These are phyloP conservation scores for Omphalea diandra DNA, from an alignment of 441 rosid species.

Conservation along the genomic window DNA sequence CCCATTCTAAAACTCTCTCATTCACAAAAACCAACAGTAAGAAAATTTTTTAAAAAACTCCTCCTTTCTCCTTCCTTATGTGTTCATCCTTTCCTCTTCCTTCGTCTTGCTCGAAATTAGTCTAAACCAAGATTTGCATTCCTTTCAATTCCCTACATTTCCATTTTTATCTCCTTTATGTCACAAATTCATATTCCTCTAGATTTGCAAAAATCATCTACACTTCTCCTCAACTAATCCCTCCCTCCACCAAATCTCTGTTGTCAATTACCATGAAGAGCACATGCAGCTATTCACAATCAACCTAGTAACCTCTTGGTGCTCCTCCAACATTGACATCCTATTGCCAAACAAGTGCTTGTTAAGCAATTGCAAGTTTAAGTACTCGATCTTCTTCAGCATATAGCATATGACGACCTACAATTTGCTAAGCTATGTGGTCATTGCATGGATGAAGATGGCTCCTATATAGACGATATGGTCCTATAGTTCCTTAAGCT, in stretches of 20 bases:
- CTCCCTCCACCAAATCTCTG: conserved; percentile 3
- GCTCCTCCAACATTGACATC: conserved; percentile 86
- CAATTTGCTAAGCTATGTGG: conserved; percentile 73
- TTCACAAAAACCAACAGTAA: no score
- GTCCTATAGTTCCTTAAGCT: conserved; percentile 76
- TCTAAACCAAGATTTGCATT: conserved; percentile 3
- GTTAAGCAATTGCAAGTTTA: conserved; percentile 86
- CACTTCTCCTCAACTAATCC: conserved; percentile 2
- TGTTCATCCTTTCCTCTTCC: conserved; percentile 11
- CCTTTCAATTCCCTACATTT: not conserved
- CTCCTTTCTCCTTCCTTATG: conserved; percentile 16
- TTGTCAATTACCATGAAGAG: conserved; percentile 41
- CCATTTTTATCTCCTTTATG: conserved; percentile 4
- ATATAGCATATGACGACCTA: conserved; percentile 98
- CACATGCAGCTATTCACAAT: conserved; percentile 59
- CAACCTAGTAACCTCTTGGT: conserved; percentile 79
- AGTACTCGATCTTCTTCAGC: conserved; percentile 84
- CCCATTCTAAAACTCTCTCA: no score
- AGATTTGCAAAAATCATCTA: conserved; percentile 20
- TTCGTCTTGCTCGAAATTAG: not conserved
- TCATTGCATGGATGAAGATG: conserved; percentile 90
- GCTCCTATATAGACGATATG: conserved; percentile 94
- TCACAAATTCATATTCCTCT: conserved; percentile 35
- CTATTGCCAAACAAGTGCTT: conserved; percentile 79
- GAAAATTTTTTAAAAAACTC: not conserved